Percentiles rank a stretch among this genome's conserved stretches.
phyloP scores from a whole-genome alignment of 192 early-diverging fungal species.

The Irineochytrium annulatum region DNA sequence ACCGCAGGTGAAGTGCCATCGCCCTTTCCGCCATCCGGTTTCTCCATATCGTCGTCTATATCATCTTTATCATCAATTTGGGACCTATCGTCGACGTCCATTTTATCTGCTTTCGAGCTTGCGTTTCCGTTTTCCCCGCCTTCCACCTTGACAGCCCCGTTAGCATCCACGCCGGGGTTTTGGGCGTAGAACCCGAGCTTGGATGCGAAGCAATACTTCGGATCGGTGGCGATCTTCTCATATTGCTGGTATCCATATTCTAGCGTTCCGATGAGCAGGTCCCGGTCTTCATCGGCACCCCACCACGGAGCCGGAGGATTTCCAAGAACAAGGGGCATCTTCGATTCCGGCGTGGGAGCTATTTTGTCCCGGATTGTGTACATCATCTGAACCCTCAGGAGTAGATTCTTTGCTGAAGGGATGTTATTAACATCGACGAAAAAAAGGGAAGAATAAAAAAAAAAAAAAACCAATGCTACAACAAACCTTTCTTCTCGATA shows the following conservation, averaged over 20 bases:
- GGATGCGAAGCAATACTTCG: slow-evolving; percentile 34
- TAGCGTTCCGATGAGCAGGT: slow-evolving; percentile 71
- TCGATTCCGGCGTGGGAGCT: slow-evolving; percentile 57
- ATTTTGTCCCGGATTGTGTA: slow-evolving; percentile 69
- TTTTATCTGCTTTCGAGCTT: slow-evolving; percentile 12
- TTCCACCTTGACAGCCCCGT: neutral
- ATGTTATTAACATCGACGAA: neutral
- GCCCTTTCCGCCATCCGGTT: too few relatives aligned
- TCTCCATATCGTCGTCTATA: slow-evolving; percentile 17
- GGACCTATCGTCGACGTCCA: slow-evolving; percentile 21
- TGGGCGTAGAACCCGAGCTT: slow-evolving; percentile 2
- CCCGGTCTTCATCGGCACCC: slow-evolving; percentile 73
- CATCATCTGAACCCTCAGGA: slow-evolving; percentile 71
- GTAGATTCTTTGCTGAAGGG: slow-evolving; percentile 54
- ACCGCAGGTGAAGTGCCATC: too few relatives aligned
- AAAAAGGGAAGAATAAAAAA: slow-evolving; percentile 2
- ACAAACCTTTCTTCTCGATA: slow-evolving; percentile 62
- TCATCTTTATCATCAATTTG: slow-evolving; percentile 10
- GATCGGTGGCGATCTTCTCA: slow-evolving; percentile 46
- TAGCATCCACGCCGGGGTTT: slow-evolving; percentile 8
- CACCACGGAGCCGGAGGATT: slow-evolving; percentile 54
- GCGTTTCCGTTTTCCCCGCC: neutral
- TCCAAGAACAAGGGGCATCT: slow-evolving; percentile 67
- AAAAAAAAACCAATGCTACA: slow-evolving; percentile 6
- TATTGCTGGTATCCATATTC: slow-evolving; percentile 75